A percentile compares a stretch with the other conserved stretches of the same genome.
phyloP scores from a whole-genome alignment of 768 basidiomycete genomes.

The Leccinum subgranulosum region DNA sequence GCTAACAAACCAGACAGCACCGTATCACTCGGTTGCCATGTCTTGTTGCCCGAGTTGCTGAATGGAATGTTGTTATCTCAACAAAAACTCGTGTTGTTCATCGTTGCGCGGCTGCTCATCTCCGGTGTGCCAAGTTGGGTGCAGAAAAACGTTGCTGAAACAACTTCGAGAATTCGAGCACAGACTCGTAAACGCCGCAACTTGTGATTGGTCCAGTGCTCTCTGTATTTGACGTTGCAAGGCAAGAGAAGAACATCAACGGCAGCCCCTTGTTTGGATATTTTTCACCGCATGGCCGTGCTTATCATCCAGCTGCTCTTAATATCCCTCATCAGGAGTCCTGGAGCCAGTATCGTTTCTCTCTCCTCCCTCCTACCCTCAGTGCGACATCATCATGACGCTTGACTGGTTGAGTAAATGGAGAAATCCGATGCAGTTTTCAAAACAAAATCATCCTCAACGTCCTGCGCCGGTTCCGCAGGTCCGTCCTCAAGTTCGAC shows the following conservation, averaged over 20 bases:
- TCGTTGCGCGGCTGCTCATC: constrained; percentile 21
- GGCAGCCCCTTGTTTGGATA: constrained; percentile 25
- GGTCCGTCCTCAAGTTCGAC: constrained; percentile 16
- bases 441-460: constrained; percentile 13
- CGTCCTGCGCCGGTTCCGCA: constrained; percentile 17
- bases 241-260: constrained; percentile 23
- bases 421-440: constrained; percentile 16
- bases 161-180: constrained; percentile 28
- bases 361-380: constrained; percentile 13
- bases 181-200: constrained; percentile 26
- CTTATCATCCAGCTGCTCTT: constrained; percentile 31
- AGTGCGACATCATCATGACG: constrained; percentile 18
- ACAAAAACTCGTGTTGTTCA: constrained; percentile 17
- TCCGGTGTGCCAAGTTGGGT: constrained; percentile 22
- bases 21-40: constrained; percentile 18
- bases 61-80: constrained; percentile 18
- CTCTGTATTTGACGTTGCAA: constrained; percentile 30
- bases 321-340: constrained; percentile 22
- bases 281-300: constrained; percentile 21
- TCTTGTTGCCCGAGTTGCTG: constrained; percentile 19
- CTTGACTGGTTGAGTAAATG: constrained; percentile 29
- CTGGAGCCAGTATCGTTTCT: constrained; percentile 5
- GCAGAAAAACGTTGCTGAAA: constrained; percentile 25
- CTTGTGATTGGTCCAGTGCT: constrained; percentile 21
- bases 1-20: constrained; percentile 24